Evolutionary conservation across 2,329 filamentous ascomycete species (phyloP), one percentile per base, ranked within the genome.

Genomic region (Fusarium marasasianum): DNA sequence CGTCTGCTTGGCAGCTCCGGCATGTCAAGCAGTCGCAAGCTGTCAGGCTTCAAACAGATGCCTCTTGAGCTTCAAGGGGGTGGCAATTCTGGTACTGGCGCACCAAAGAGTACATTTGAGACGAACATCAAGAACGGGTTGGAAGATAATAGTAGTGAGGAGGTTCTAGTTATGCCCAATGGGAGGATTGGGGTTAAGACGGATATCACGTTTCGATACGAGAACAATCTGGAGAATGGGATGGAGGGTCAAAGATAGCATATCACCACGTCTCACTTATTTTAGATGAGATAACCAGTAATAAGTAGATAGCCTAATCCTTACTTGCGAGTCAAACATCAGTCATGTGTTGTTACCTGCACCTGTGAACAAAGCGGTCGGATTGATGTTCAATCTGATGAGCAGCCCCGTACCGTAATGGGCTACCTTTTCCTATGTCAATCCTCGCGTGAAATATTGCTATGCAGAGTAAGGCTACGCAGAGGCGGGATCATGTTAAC

Each of bases 11-110:
- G 71, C 5, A 74, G 66, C n/a, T 64, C 45, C 6, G 61, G 66
- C 2, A 68, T 71, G 18, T 73, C 71, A 18, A 74, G 62, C 33
- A 73, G 55, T 20, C 55, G 58, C 37, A 73, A 73, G 35, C 45
- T 72, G 1, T 73, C 71, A 0, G 71, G 71, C 17, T 73, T 73
- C n/a, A 73, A 72, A 14, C 71, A 74, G 4, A 74, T 63, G 67
- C 71, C 71, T 18, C 35, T 73, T 26, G 72, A 74, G n/a, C 47
- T 73, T 5, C 58, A 66, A 14, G 51, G 50, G 2, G 48, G 47
- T 17, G 55, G 62, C 6, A 35, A 47, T 2, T 12, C 29, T 0
- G 48, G 54, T 4, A 45, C 29, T 8, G 38, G 61, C 5, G 64
- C 47, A 1, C 54, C 62, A 0, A 73, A 74, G 24, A 54, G 48